Conservation (phyloP, 164 flowering plant species). For the Tetrastigma voinierianum region DNA sequence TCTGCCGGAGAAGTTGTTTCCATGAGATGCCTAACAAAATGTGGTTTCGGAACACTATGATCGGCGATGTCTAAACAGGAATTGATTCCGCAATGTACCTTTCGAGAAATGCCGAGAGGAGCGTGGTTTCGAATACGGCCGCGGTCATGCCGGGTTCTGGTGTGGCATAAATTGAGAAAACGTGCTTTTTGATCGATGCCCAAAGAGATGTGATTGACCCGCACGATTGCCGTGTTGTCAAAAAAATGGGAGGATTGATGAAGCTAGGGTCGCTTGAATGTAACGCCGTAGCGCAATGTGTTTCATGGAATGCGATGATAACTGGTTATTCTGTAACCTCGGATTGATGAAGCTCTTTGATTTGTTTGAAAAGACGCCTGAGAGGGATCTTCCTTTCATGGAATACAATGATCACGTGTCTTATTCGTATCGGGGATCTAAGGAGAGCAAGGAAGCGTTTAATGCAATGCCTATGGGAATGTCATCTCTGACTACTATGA, state of each 20-base stretch:
- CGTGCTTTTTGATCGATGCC: slow-evolving; percentile 33
- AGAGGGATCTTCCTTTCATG: slow-evolving; percentile 31
- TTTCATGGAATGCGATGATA: slow-evolving; percentile 40
- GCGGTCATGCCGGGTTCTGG: slow-evolving; percentile 23
- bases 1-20: slow-evolving; percentile 35
- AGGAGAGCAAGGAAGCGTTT: slow-evolving; percentile 19
- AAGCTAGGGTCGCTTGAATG: slow-evolving; percentile 25
- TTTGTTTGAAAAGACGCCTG: slow-evolving; percentile 32
- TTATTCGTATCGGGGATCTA: slow-evolving; percentile 28
- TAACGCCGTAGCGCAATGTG: slow-evolving; percentile 32
- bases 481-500: slow-evolving; percentile 35
- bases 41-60: slow-evolving; percentile 43
- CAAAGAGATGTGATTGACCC: slow-evolving; percentile 35
- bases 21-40: slow-evolving; percentile 32
- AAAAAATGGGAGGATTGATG: slow-evolving; percentile 33
- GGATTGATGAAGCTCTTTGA: slow-evolving; percentile 31
- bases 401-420: slow-evolving; percentile 38
- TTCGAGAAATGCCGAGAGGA: slow-evolving; percentile 39
- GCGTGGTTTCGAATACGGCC: slow-evolving; percentile 34
- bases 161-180: slow-evolving; percentile 34
- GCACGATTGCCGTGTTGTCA: slow-evolving; percentile 35
- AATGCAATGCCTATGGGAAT: slow-evolving; percentile 23
- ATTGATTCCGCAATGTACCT: slow-evolving; percentile 23
- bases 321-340: slow-evolving; percentile 31
- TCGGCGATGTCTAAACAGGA: slow-evolving; percentile 24